Conservation (phyloP, 2,329 filamentous ascomycete genomes). For the Amphichorda felina region DNA sequence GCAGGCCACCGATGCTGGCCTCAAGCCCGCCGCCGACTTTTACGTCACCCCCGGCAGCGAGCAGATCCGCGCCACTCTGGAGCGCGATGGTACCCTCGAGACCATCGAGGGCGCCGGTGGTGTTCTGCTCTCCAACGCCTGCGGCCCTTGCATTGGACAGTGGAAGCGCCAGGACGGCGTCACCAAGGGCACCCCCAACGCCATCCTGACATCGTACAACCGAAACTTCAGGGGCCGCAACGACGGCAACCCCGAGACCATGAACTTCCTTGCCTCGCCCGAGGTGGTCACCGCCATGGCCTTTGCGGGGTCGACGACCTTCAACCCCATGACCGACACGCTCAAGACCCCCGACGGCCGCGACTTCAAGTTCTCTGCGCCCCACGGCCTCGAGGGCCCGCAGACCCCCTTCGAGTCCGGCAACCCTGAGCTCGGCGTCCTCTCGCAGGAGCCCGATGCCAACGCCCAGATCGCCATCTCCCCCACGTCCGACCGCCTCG, state of each 20-base stretch:
- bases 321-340: slow-evolving; percentile 88
- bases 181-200: slow-evolving; percentile 75
- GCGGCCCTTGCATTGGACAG: slow-evolving; percentile 86
- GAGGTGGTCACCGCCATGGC: slow-evolving; percentile 95
- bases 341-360: slow-evolving; percentile 70
- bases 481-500: slow-evolving; percentile 80
- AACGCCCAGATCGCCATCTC: slow-evolving; percentile 64
- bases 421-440: slow-evolving; percentile 61
- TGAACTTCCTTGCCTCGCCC: slow-evolving; percentile 97
- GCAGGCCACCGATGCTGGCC: slow-evolving; percentile 77
- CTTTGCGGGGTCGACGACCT: slow-evolving; percentile 83
- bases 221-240: slow-evolving; percentile 96
- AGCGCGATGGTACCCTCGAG: slow-evolving; percentile 74
- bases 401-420: slow-evolving; percentile 62
- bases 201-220: slow-evolving; percentile 96
- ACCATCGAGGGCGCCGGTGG: slow-evolving; percentile 83
- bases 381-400: slow-evolving; percentile 55
- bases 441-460: slow-evolving; percentile 60
- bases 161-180: slow-evolving; percentile 88
- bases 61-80: slow-evolving; percentile 89
- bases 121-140: slow-evolving; percentile 86
- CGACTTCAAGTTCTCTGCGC: slow-evolving; percentile 76
- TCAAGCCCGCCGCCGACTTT: slow-evolving; percentile 83
- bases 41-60: slow-evolving; percentile 96
- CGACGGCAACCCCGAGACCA: slow-evolving; percentile 89